A percentile compares a stretch with the other conserved stretches of the same genome.
Evolutionary conservation across 2,329 filamentous ascomycete genomes (phyloP).

Genomic region (Curvularia eragrostidis): DNA sequence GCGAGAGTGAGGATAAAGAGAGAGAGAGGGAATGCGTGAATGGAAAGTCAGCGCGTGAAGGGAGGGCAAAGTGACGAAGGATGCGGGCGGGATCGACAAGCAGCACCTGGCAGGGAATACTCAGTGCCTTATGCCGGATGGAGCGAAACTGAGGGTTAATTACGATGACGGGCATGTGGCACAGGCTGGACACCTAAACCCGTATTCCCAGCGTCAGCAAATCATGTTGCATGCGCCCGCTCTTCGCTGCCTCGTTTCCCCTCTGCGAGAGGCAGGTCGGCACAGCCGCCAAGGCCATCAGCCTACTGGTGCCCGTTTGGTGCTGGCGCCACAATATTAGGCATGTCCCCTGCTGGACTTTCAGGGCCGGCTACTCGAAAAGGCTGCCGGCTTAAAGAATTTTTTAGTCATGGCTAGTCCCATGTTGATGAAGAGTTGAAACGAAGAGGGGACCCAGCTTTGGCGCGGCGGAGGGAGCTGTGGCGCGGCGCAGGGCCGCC

Average conservation of each 20-base stretch:
- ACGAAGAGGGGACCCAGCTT: background rate
- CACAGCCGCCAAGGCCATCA: background rate
- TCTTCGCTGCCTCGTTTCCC: background rate
- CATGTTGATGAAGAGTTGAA: background rate
- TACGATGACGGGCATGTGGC: background rate
- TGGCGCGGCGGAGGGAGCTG: conserved; percentile 6
- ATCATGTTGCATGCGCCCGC: conserved; percentile 9
- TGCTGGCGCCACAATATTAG: background rate
- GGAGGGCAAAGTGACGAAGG: conserved; percentile 14
- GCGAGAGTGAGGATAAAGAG: background rate
- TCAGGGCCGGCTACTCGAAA: background rate
- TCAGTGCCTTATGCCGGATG: background rate
- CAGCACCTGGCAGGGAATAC: conserved; percentile 7
- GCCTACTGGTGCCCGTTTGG: background rate
- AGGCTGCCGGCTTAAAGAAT: background rate
- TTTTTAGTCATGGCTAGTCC: background rate
- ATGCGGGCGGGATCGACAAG: conserved; percentile 14
- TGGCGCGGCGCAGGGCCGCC: conserved; percentile 5
- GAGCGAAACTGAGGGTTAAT: background rate
- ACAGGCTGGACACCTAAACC: conserved; percentile 5
- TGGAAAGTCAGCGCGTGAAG: conserved; percentile 5
- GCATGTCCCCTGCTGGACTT: background rate
- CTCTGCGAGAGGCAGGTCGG: background rate
- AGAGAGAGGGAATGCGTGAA: background rate
- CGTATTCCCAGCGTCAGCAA: conserved; percentile 15